phyloP scores from a whole-genome alignment of 192 early-diverging fungal species.

The Coemansia sp. region DNA sequence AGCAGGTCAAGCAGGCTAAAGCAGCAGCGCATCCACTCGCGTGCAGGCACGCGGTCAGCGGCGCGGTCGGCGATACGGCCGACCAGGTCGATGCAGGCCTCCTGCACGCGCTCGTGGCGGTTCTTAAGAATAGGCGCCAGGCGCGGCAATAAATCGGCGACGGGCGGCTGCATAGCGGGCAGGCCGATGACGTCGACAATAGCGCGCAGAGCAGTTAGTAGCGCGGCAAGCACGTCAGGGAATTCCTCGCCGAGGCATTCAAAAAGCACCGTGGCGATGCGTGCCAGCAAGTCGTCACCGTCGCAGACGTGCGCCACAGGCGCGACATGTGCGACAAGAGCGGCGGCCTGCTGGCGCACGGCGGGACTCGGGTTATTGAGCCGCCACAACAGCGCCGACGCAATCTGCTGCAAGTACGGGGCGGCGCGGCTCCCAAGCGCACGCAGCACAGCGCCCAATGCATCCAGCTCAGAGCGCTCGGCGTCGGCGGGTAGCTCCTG shows the following conservation, averaged over 20 bases:
- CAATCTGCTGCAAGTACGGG: slow-evolving; percentile 92
- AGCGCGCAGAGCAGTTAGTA: slow-evolving; percentile 86
- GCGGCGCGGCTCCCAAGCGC: slow-evolving; percentile 87
- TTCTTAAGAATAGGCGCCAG: slow-evolving; percentile 98
- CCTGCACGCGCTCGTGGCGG: slow-evolving; percentile 93
- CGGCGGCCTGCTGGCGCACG: slow-evolving; percentile 96
- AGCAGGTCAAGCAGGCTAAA: slow-evolving; percentile 97
- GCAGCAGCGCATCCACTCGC: slow-evolving; percentile 99
- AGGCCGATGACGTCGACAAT: slow-evolving; percentile 98
- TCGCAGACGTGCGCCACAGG: slow-evolving; percentile 93
- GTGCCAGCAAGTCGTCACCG: slow-evolving; percentile 91
- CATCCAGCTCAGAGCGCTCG: slow-evolving; percentile 57
- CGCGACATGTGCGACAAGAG: slow-evolving; percentile 91
- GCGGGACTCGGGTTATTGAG: slow-evolving; percentile 96
- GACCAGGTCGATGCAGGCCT: slow-evolving; percentile 91
- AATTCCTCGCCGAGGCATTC: slow-evolving; percentile 99
- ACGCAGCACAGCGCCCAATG: slow-evolving; percentile 74
- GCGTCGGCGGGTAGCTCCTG: slow-evolving; percentile 98
- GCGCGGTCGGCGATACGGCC: slow-evolving; percentile 98
- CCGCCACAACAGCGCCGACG: slow-evolving; percentile 92
- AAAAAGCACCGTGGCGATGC: slow-evolving; percentile 90
- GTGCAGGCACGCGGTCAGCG: slow-evolving; percentile 90
- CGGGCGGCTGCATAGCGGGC: slow-evolving; percentile 97
- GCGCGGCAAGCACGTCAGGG: slow-evolving; percentile 95
- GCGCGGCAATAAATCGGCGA: slow-evolving; percentile 93